Evolutionary conservation across 1,284 basidiomycete genomes (phyloP), one percentile per base, ranked within the genome.

Genomic region (Macrocystidia cucumis): DNA sequence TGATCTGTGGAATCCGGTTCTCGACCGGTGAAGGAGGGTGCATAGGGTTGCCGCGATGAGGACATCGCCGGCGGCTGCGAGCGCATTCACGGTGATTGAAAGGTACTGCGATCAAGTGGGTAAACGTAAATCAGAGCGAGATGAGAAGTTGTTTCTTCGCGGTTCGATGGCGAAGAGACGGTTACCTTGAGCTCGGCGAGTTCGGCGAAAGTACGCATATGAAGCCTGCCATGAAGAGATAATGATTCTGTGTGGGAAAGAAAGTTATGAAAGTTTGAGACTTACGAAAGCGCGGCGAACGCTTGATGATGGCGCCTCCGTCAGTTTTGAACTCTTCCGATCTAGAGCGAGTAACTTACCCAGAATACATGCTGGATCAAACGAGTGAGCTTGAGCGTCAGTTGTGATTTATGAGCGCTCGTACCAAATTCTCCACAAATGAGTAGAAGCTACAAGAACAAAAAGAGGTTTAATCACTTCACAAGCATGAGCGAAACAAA

Each of bases 1-100:
- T 23, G 66, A 69, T 45, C 67, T 68, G 16, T 57, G 54, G 53
- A 77, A 75, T 4, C 74, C 73, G 6, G 74, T 77, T 22, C 74
- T 61, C 1, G 72, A 74, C 6, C 46, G 52, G 37, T 69, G 68
- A 12, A 80, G 58, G 29, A 79, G 55, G 2, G 46, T 55, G 46
- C 71, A 74, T 19, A 80, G 62, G 14, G 62, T 57, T 9, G 48
- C 49, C 0, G 77, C 70, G 29, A 80, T 78, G 21, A 73, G 46
- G 6, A 75, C 56, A 37, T 80, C 76, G 2, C 69, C 67, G 2
- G 62, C 69, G 0, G 72, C 74, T 0, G 74, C 67, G 8, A 74
- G 56, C 0, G 59, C 66, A 44, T 78, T 80, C 36, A 78, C 62
- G 21, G 63, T 41, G 44, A 73, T 69, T 0, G 75, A 74, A 9